A percentile compares a stretch with the other conserved stretches of the same genome.
Conservation (phyloP, 2,329 filamentous ascomycete genomes). For the Aureobasidium uvarum region DNA sequence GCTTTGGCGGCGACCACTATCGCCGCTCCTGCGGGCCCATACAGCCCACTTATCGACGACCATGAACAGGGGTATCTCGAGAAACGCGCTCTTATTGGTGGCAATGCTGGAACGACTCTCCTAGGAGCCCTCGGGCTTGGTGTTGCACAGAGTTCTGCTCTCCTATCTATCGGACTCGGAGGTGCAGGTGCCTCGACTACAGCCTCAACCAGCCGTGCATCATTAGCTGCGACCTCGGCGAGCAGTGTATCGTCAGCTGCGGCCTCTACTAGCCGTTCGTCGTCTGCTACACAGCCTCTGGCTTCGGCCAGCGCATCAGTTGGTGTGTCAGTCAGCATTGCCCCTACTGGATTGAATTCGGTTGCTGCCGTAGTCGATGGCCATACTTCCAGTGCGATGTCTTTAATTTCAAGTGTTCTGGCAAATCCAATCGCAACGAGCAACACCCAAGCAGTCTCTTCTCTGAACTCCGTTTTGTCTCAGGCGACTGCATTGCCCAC, state of each 20-base stretch:
- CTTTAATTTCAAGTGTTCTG: background rate
- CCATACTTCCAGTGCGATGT: background rate
- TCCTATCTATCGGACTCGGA: conserved; percentile 4
- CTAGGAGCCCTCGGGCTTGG: background rate
- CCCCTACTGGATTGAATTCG: background rate
- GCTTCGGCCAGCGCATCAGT: background rate
- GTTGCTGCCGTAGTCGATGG: background rate
- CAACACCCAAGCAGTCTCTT: background rate
- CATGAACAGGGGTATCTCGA: background rate
- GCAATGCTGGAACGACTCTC: conserved; percentile 3
- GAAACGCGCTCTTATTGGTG: conserved; percentile 7
- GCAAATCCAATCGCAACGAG: conserved; percentile 1
- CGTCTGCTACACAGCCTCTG: background rate
- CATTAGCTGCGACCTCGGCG: background rate
- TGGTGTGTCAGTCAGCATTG: background rate
- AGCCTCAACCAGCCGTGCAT: background rate
- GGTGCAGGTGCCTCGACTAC: background rate
- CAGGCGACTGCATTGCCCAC: conserved; percentile 1
- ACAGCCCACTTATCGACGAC: background rate
- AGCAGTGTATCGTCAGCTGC: background rate
- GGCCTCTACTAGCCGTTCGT: background rate
- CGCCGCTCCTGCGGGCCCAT: conserved; percentile 8
- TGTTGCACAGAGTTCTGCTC: background rate
- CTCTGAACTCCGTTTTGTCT: background rate
- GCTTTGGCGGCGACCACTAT: conserved; percentile 8